Conservation (phyloP, 2,329 filamentous ascomycete genomes). For the Microcyclosporella mali region DNA sequence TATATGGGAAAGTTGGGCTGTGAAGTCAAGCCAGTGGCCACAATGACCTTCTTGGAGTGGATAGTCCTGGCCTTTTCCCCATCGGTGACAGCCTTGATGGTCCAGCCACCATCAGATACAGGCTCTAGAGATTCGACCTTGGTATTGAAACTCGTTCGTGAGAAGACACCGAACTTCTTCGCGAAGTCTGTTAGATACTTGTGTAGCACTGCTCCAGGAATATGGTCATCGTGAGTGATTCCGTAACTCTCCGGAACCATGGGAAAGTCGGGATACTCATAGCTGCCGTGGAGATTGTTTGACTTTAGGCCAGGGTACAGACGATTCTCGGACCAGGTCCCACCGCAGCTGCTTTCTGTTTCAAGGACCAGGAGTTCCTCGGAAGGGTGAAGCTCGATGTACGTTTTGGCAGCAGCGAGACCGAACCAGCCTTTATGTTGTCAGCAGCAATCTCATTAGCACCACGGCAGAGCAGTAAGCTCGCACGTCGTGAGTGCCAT, state of each 20-base stretch:
- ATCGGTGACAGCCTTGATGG: slow-evolving; percentile 9
- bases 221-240: slow-evolving; percentile 50
- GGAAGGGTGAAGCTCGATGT: slow-evolving; percentile 38
- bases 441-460: slow-evolving; percentile 7
- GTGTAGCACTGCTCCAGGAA: slow-evolving; percentile 17
- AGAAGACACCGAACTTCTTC: slow-evolving; percentile 46
- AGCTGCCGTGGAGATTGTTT: slow-evolving; percentile 68
- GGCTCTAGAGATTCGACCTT: slow-evolving; percentile 47
- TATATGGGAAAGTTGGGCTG: slow-evolving; percentile 51
- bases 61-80: slow-evolving; percentile 39
- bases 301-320: slow-evolving; percentile 64
- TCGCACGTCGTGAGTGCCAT: too few species aligned
- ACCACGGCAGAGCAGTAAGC: slow-evolving; percentile 3
- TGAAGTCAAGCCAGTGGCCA: slow-evolving; percentile 58
- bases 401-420: slow-evolving; percentile 44
- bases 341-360: slow-evolving; percentile 46
- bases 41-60: slow-evolving; percentile 46
- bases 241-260: slow-evolving; percentile 47
- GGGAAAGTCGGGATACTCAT: slow-evolving; percentile 68
- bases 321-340: slow-evolving; percentile 57
- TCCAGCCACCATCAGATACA: slow-evolving; percentile 19
- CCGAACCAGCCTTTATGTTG: slow-evolving; percentile 37
- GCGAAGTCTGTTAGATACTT: slow-evolving; percentile 40
- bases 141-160: slow-evolving; percentile 46
- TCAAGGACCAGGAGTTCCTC: slow-evolving; percentile 43